Percentiles rank a stretch among this genome's conserved stretches.
phyloP scores from a whole-genome alignment of 768 basidiomycete genomes.

The Rubroboletus satanas region DNA sequence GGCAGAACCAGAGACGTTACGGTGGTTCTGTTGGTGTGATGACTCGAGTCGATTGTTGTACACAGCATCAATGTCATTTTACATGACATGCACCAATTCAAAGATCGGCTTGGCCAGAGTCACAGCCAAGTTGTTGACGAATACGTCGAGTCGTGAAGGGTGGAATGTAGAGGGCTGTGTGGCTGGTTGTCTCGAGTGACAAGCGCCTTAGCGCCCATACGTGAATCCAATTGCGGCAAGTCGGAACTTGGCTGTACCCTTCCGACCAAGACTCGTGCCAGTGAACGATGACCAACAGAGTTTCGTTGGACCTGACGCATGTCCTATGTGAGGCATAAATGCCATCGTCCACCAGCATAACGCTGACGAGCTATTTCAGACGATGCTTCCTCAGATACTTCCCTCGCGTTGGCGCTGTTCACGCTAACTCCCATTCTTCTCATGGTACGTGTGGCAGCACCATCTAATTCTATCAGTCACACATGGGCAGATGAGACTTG shows the following conservation, averaged over 20 bases:
- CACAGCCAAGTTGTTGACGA: not conserved
- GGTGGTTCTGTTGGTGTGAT: not conserved
- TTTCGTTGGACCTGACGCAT: slow-evolving; percentile 63
- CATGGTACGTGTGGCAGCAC: slow-evolving; percentile 46
- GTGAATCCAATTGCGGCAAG: not conserved
- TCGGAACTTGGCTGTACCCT: not conserved
- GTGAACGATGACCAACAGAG: slow-evolving; percentile 18
- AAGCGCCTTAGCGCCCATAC: no score
- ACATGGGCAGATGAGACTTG: slow-evolving; percentile 3
- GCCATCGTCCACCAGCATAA: not conserved
- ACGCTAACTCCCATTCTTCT: slow-evolving; percentile 69
- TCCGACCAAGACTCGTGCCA: not conserved
- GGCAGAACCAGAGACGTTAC: not conserved
- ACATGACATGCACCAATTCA: not conserved
- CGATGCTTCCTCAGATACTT: slow-evolving; percentile 55
- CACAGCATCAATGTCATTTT: slow-evolving; percentile 4
- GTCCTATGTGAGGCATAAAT: slow-evolving; percentile 49
- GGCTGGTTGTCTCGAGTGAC: not conserved
- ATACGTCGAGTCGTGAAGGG: not conserved
- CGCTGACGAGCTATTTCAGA: slow-evolving; percentile 37
- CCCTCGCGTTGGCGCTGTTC: slow-evolving; percentile 55
- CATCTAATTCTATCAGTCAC: not conserved
- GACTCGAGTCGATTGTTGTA: slow-evolving; percentile 1
- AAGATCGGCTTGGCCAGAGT: not conserved
- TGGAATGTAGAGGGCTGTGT: not conserved